phyloP scores from a whole-genome alignment of 768 basidiomycete species.

The Xerocomellus chrysenteron region DNA sequence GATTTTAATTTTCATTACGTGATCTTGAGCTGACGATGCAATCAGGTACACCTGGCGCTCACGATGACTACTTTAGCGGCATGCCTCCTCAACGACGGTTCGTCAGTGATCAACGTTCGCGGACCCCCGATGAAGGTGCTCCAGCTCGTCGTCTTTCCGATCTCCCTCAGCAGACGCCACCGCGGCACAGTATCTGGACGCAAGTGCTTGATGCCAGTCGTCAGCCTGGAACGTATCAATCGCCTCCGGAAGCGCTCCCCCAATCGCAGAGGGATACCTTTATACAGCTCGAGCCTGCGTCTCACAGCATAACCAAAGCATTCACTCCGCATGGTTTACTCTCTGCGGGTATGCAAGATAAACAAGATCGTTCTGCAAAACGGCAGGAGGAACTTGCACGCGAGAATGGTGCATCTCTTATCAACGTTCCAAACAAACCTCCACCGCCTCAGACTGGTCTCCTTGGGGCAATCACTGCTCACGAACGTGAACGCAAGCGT shows the following conservation, averaged over 20 bases:
- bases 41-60: slow-evolving; percentile 35
- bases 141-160: slow-evolving; percentile 57
- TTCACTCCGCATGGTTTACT: slow-evolving; percentile 94
- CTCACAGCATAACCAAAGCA: slow-evolving; percentile 84
- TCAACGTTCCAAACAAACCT: slow-evolving; percentile 95
- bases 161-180: slow-evolving; percentile 44
- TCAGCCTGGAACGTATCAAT: slow-evolving; percentile 41
- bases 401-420: slow-evolving; percentile 85
- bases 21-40: slow-evolving; percentile 4
- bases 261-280: slow-evolving; percentile 50
- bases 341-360: slow-evolving; percentile 93
- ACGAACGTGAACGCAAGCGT: slow-evolving; percentile 90
- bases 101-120: slow-evolving; percentile 53
- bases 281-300: slow-evolving; percentile 71
- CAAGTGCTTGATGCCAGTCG: slow-evolving; percentile 77
- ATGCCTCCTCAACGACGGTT: slow-evolving; percentile 45
- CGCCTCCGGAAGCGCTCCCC: slow-evolving; percentile 35
- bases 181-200: slow-evolving; percentile 82
- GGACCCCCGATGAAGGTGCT: slow-evolving; percentile 57
- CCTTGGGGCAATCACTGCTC: slow-evolving; percentile 92
- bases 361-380: slow-evolving; percentile 93
- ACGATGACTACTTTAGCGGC: slow-evolving; percentile 43
- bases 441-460: slow-evolving; percentile 94
- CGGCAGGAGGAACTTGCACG: slow-evolving; percentile 91
- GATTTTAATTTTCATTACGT: slow-evolving; percentile 22